Conservation (phyloP, 768 basidiomycete species). For the Panus rudis region DNA sequence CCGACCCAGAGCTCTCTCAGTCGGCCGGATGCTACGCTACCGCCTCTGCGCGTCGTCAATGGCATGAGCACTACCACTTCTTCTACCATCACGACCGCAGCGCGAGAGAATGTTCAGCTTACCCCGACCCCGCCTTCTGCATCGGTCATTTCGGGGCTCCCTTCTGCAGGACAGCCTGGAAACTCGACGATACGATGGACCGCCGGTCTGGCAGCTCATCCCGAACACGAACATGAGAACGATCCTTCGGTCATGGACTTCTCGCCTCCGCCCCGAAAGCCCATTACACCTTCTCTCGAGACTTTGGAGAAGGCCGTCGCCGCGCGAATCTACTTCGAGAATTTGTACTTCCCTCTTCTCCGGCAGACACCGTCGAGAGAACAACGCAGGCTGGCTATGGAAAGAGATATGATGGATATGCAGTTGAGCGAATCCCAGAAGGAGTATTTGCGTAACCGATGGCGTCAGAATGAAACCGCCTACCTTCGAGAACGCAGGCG, state of each 20-base stretch:
- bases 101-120: conserved; percentile 57
- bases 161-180: conserved; percentile 47
- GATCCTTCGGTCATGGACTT: conserved; percentile 27
- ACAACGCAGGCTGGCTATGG: conserved; percentile 79
- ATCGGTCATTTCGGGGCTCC: conserved; percentile 24
- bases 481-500: conserved; percentile 79
- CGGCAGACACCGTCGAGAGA: conserved; percentile 83
- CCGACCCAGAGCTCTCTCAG: conserved; percentile 39
- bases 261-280: conserved; percentile 39
- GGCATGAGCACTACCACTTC: conserved; percentile 64
- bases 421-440: conserved; percentile 65
- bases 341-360: conserved; percentile 78
- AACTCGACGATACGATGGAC: conserved; percentile 58
- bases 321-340: conserved; percentile 91
- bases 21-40: conserved; percentile 35
- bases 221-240: conserved; percentile 60
- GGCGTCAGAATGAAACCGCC: conserved; percentile 85
- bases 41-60: conserved; percentile 73
- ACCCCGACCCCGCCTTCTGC: conserved; percentile 16
- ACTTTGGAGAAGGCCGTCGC: conserved; percentile 94
- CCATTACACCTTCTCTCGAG: conserved; percentile 78
- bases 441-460: conserved; percentile 61
- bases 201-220: conserved; percentile 54
- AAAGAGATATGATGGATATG: conserved; percentile 77
- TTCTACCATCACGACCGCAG: conserved; percentile 69